Evolutionary conservation across 306 rosid genomes (phyloP), one percentile per base, ranked within the genome.

Genomic region (Trifolium subterraneum): DNA sequence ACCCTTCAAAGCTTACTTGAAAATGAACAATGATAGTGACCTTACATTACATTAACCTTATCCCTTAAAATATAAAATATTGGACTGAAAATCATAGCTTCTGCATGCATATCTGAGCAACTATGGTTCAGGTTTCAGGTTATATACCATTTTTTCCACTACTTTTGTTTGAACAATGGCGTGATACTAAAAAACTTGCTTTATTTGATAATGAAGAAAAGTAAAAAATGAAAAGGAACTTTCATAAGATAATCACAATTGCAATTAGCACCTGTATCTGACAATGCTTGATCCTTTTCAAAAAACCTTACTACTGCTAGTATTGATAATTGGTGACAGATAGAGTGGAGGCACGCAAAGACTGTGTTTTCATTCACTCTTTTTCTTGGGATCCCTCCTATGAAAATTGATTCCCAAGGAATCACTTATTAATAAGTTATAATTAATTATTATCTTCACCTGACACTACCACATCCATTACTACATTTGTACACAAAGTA

Each of bases 81-180:
- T 78, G 56, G 89, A 73, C 84, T 89, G 80, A 86, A 87, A 87
- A 81, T 83, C 79, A 88, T 76, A 87, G 86, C 73, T 63, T 78
- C 73, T 78, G 83, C 58, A 63, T 78, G 83, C 58, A 63, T 42
- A 56, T 50, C 81, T 78, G 86, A 73, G 73, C 79, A 79, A 64
- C 83, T 48, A 55, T 69, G 71, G 70, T 78, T 83, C 75, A 71
- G 69, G 78, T 63, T 63, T 45, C 78, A 71, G 82, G 82, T 47
- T 84, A 75, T 74, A 74, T 76, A 51, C 82, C 68, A 82, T 73
- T 70, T 83, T 23, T 18, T 4, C 58, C 68, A 54, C 56, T 67
- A 75, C 82, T 80, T 52, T 79, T 33, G 71, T 51, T 54, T 75
- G 38, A 78, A 73, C 74, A 56, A 59, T 72, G 80, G 66, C 45